Conservation (phyloP, 2,329 filamentous ascomycete species). For the Hymenoscyphus albidus region DNA sequence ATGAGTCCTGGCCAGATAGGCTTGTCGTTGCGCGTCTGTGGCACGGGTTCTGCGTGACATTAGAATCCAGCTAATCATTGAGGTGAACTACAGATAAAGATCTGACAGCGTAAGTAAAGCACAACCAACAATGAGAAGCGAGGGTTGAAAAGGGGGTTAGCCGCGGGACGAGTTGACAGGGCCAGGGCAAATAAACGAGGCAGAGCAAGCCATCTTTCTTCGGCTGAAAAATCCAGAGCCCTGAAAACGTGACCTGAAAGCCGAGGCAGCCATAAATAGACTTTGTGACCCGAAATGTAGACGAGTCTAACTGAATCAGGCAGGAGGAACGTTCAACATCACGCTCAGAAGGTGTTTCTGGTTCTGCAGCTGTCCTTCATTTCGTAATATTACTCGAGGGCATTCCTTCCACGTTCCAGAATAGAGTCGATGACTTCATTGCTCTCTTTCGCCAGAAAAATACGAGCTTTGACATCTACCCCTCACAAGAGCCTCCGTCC, state of each 20-base stretch:
- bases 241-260: no score
- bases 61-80: neutral
- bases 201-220: neutral
- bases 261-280: neutral
- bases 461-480: constrained; percentile 15
- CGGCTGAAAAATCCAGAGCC: neutral
- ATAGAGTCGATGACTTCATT: constrained; percentile 23
- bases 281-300: neutral
- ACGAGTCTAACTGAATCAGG: neutral
- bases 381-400: neutral
- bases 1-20: neutral
- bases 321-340: neutral
- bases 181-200: neutral
- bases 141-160: neutral
- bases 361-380: neutral
- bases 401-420: neutral
- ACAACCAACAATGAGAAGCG: neutral
- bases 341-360: neutral
- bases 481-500: constrained; percentile 15
- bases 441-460: constrained; percentile 19
- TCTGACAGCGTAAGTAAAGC: neutral
- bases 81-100: neutral
- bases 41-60: neutral
- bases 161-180: neutral
- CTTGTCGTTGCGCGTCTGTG: neutral